Percentiles rank a stretch among this genome's conserved stretches.
These are phyloP conservation scores for Cucumis hystrix DNA, from an alignment of 306 rosid species.

Conservation along the genomic window DNA sequence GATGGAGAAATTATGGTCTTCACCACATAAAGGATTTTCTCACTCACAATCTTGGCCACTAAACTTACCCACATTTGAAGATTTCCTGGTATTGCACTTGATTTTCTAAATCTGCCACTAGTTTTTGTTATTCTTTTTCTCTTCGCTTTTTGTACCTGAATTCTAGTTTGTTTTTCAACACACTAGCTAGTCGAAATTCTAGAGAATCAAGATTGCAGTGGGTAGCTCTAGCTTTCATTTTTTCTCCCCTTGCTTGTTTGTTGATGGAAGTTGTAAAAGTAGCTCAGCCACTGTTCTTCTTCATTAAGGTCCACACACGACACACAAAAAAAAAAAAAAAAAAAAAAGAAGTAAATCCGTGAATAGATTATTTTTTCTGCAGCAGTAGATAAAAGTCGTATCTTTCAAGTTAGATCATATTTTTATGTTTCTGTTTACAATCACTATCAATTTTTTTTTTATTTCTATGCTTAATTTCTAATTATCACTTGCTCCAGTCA, in stretches of 20 bases:
- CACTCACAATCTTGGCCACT: slow-evolving; percentile 40
- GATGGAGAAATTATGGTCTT: slow-evolving; percentile 2
- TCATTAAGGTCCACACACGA: no score
- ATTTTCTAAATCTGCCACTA: neutral
- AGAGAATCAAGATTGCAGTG: neutral
- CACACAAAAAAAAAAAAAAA: no score
- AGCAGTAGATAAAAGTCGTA: no score
- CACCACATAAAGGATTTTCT: neutral
- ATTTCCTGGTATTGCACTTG: slow-evolving; percentile 26
- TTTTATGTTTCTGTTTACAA: no score
- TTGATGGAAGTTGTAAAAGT: slow-evolving; percentile 23
- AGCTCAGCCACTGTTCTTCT: slow-evolving; percentile 20
- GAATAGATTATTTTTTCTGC: no score
- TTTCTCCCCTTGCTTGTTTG: neutral
- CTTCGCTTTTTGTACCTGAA: neutral
- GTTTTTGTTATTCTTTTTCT: neutral
- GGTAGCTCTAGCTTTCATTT: slow-evolving; percentile 18
- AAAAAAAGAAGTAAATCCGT: no score
- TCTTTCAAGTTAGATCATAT: no score
- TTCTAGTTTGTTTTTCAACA: neutral
- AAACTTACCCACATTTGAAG: slow-evolving; percentile 49
- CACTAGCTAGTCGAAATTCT: slow-evolving; percentile 4
- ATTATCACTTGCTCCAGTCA: no score
- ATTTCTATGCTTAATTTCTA: no score
- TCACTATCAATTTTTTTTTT: no score